These are phyloP conservation scores for Mycena rebaudengoi DNA, from an alignment of 768 basidiomycete species.

Conservation along the genomic window DNA sequence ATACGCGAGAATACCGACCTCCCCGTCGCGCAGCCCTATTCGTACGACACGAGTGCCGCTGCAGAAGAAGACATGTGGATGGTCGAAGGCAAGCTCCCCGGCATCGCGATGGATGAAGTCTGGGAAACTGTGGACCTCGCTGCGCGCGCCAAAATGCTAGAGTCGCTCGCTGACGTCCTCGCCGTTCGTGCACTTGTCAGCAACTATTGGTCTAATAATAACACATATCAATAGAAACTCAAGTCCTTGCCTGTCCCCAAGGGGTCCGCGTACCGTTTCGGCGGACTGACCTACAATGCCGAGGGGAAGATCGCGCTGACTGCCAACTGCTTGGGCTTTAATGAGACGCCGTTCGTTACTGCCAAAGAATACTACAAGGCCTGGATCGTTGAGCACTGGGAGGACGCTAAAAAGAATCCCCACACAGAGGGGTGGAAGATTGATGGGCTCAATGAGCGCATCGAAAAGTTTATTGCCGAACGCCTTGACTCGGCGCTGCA, in stretches of 20 bases:
- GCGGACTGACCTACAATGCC: conserved; percentile 10
- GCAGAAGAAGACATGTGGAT: conserved; percentile 10
- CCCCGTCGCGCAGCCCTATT: conserved; percentile 13
- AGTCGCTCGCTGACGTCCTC: conserved; percentile 14
- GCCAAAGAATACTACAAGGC: conserved; percentile 18
- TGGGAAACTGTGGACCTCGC: conserved; percentile 8
- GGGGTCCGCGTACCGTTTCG: not conserved
- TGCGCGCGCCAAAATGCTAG: conserved; percentile 14
- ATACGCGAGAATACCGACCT: conserved; percentile 13
- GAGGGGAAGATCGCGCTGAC: conserved; percentile 13
- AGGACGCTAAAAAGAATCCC: conserved; percentile 11
- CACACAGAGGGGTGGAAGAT: conserved; percentile 10
- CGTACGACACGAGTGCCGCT: conserved; percentile 5
- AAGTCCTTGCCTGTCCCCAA: conserved; percentile 1
- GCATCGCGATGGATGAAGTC: conserved; percentile 13
- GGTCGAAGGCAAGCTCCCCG: conserved; percentile 8
- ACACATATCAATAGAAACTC: conserved; percentile 1
- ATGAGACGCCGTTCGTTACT: conserved; percentile 6
- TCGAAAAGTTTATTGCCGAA: conserved; percentile 8
- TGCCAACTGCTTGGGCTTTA: conserved; percentile 11
- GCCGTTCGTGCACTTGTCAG: not conserved
- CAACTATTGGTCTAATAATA: not conserved
- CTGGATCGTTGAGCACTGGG: conserved; percentile 16
- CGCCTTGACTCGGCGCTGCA: conserved; percentile 16
- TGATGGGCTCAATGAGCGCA: conserved; percentile 11